A percentile compares a stretch with the other conserved stretches of the same genome.
These are phyloP conservation scores for Oryza meyeriana DNA, from an alignment of 176 grass and related monocot species.

Conservation along the genomic window DNA sequence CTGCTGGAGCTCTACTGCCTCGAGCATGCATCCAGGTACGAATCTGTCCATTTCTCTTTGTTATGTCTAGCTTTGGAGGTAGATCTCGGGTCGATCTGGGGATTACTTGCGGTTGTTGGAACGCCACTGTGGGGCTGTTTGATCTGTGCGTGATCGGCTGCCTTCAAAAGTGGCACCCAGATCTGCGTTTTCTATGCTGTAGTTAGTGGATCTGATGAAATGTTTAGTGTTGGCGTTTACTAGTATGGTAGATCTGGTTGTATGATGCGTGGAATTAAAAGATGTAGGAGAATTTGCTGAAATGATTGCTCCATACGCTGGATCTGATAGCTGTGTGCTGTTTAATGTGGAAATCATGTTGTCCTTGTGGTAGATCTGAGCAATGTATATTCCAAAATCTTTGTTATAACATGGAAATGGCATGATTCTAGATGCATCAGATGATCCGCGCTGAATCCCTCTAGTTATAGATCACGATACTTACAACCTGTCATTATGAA, in stretches of 20 bases:
- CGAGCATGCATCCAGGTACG: conserved; percentile 83
- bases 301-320: background rate
- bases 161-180: background rate
- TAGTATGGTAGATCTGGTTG: background rate
- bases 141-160: background rate
- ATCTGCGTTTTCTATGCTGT: background rate
- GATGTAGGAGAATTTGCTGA: background rate
- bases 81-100: background rate
- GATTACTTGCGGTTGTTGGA: background rate
- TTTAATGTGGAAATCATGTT: too few relatives aligned
- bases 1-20: conserved; percentile 96
- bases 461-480: background rate
- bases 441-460: background rate
- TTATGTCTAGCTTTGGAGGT: background rate
- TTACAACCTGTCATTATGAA: background rate
- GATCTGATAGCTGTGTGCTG: background rate
- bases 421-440: background rate
- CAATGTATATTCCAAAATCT: background rate
- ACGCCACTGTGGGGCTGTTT: background rate
- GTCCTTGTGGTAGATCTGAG: background rate
- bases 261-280: background rate
- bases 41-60: background rate
- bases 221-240: fast-evolving
- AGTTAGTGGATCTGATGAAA: background rate
- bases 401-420: background rate